Conservation (phyloP, 148 eudicot genomes). For the Persicaria tinctoria region DNA sequence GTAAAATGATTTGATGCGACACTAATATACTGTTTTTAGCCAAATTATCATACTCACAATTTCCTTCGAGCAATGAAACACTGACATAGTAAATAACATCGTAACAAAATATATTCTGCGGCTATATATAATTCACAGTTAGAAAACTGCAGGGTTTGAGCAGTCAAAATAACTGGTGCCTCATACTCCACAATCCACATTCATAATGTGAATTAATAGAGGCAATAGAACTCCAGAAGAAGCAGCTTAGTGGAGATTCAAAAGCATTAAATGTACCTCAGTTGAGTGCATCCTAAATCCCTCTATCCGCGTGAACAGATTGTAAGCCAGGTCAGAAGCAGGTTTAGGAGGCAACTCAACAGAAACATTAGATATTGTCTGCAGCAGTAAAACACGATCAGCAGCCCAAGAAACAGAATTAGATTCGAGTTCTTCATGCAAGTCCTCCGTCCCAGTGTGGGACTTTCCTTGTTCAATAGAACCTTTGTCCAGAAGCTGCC, state of each 20-base stretch:
- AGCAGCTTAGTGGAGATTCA: background rate
- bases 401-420: conserved; percentile 67
- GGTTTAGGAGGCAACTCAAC: conserved; percentile 78
- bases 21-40: background rate
- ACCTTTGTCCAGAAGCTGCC: conserved; percentile 83
- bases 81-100: background rate
- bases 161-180: background rate
- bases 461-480: conserved; percentile 24
- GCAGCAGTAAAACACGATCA: conserved; percentile 83
- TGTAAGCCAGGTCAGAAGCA: conserved; percentile 93
- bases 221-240: background rate
- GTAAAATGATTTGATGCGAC: background rate
- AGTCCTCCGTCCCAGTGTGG: conserved; percentile 20
- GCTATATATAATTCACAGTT: background rate
- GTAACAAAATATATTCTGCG: background rate
- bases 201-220: background rate
- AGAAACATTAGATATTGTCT: conserved; percentile 87
- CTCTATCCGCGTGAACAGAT: conserved; percentile 69
- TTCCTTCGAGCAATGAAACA: background rate
- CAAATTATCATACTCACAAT: background rate
- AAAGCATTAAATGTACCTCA: conserved; percentile 46
- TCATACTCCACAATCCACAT: background rate
- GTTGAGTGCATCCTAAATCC: conserved; percentile 83
- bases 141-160: background rate
- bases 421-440: conserved; percentile 37